phyloP scores from a whole-genome alignment of 2,329 filamentous ascomycete species.

The Knufia fluminis region DNA sequence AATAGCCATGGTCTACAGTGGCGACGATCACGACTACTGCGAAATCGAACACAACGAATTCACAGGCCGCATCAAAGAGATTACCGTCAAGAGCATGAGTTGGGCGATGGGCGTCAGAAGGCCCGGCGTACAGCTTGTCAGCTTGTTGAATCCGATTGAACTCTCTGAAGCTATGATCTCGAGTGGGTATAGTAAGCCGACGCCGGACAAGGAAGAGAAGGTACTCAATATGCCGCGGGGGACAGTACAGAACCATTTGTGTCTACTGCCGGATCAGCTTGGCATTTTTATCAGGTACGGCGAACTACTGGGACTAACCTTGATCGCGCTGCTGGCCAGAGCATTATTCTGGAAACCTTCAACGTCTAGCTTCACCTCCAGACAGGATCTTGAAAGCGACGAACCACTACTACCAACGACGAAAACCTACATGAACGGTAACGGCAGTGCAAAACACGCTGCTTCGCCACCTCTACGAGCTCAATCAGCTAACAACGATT shows the following conservation, averaged over 20 bases:
- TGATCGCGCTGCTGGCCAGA: slow-evolving; percentile 31
- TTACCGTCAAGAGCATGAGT: slow-evolving; percentile 89
- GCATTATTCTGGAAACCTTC: slow-evolving; percentile 11
- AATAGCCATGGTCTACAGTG: slow-evolving; percentile 78
- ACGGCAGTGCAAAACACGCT: slow-evolving; percentile 21
- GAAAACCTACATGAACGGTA: slow-evolving; percentile 27
- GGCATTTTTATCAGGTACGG: slow-evolving; percentile 74
- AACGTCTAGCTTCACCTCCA: slow-evolving; percentile 22
- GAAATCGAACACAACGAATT: slow-evolving; percentile 69
- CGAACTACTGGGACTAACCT: slow-evolving; percentile 48
- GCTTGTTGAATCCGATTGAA: slow-evolving; percentile 85
- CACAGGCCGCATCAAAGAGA: slow-evolving; percentile 59
- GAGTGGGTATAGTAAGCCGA: not conserved
- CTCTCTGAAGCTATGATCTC: slow-evolving; percentile 29
- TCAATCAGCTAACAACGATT: slow-evolving; percentile 1
- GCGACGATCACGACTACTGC: slow-evolving; percentile 97
- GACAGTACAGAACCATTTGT: slow-evolving; percentile 82
- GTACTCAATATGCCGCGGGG: slow-evolving; percentile 20
- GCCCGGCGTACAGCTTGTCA: slow-evolving; percentile 80
- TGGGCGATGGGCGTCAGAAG: slow-evolving; percentile 92
- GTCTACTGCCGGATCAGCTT: slow-evolving; percentile 80
- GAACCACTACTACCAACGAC: slow-evolving; percentile 24
- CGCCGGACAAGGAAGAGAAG: not conserved
- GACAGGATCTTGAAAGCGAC: slow-evolving; percentile 24
- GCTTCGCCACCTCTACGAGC: slow-evolving; percentile 18